A percentile compares a stretch with the other conserved stretches of the same genome.
These are phyloP conservation scores for Paradendryphiella salina DNA, from an alignment of 2,329 filamentous ascomycete genomes.

Conservation along the genomic window DNA sequence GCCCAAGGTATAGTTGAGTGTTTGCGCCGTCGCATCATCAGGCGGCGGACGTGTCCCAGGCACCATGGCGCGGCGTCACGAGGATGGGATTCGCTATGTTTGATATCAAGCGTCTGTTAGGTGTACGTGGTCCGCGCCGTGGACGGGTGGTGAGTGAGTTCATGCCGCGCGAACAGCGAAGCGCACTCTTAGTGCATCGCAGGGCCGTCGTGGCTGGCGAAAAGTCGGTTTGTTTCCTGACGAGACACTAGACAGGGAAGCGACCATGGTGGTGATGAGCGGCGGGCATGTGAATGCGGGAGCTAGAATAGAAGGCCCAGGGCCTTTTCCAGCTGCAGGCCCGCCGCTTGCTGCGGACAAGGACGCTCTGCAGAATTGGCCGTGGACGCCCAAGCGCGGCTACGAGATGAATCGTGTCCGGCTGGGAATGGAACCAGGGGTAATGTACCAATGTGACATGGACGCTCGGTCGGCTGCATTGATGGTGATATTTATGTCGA, in stretches of 20 bases:
- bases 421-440: neutral
- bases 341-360: no score
- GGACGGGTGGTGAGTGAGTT: neutral
- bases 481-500: no score
- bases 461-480: neutral
- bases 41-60: constrained; percentile 5
- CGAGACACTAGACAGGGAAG: no score
- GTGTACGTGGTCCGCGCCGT: neutral
- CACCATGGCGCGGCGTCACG: constrained; percentile 14
- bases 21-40: constrained; percentile 21
- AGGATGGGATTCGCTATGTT: neutral
- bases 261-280: no score
- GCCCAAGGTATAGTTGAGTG: constrained; percentile 37
- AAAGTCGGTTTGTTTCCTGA: no score
- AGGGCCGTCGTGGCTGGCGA: neutral
- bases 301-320: no score
- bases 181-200: neutral
- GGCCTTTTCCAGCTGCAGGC: no score
- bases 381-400: no score
- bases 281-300: no score
- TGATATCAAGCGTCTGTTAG: neutral
- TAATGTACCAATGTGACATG: neutral
- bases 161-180: neutral
- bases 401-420: no score
- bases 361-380: no score